Evolutionary conservation across 306 rosid genomes (phyloP), one percentile per base, ranked within the genome.

Genomic region (Vigna reflexopilosa): DNA sequence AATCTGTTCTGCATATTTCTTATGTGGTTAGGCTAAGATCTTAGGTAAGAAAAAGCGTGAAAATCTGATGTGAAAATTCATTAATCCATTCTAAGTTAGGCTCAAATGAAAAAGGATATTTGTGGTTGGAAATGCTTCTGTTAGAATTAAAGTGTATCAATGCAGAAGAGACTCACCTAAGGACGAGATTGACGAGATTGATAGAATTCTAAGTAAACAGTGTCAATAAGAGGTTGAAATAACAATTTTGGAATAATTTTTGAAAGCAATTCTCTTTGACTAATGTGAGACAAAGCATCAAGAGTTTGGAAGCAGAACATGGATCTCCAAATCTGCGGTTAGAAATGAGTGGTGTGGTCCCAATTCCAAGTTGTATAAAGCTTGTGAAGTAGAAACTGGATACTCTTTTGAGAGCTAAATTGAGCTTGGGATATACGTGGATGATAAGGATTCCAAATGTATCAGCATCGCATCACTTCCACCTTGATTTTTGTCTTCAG

Each of bases 361-460:
- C 70, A 65, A 40, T 73, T 77, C 61, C 92, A 84, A 88, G 77
- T 82, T 86, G 88, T 73, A 73, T 42, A 84, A 68, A 82, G 83
- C 80, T 84, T 75, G 65, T 75, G 87, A 84, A 77, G 70, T 72
- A 20, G 85, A 86, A 72, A 50, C 70, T 9, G 6, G 15, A 45
- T 10, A 45, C 69, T 76, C 72, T 62, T 30, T 30, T 48, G 42
- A 69, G 38, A 79, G 75, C 80, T 82, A 85, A 80, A 84, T 81
- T 77, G 80, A 63, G 56, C 20, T 64, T 65, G 63, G 56, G 52
- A 70, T 72, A 55, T 32, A 65, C 81, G 86, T 89, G 90, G 89
- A 86, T 79, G 94, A 88, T 88, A 86, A 90, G 89, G 90, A 87
- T 88, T 90, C 91, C 80, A 9, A 51, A 50, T 79, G 51, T 42